These are phyloP conservation scores for Amanita fuliginea DNA, from an alignment of 768 basidiomycete species.

Conservation along the genomic window DNA sequence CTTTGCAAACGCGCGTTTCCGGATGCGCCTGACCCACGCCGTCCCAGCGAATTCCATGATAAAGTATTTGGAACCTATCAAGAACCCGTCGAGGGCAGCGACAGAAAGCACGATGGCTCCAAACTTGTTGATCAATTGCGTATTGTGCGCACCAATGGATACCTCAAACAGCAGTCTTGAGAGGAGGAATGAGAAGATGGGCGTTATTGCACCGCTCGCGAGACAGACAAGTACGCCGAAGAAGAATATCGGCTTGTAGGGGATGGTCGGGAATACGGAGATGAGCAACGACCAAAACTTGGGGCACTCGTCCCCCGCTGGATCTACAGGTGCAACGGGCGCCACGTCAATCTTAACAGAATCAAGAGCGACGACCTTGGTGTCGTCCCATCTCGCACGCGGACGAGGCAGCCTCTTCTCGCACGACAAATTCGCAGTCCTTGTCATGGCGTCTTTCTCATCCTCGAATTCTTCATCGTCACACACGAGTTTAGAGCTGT, in stretches of 20 bases:
- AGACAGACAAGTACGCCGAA: slow-evolving; percentile 63
- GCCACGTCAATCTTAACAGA: slow-evolving; percentile 15
- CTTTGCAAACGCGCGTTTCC: slow-evolving; percentile 40
- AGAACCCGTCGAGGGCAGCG: slow-evolving; percentile 65
- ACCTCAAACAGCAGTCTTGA: slow-evolving; percentile 72
- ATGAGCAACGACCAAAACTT: slow-evolving; percentile 37
- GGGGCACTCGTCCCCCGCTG: slow-evolving; percentile 1
- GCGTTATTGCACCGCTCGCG: slow-evolving; percentile 75
- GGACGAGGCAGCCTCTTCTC: slow-evolving; percentile 13
- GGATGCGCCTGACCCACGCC: slow-evolving; percentile 62
- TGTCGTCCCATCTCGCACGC: slow-evolving; percentile 16
- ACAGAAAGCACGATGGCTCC: slow-evolving; percentile 65
- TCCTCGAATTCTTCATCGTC: slow-evolving; percentile 23
- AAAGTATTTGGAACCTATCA: slow-evolving; percentile 69
- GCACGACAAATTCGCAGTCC: slow-evolving; percentile 26
- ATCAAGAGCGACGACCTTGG: slow-evolving; percentile 12
- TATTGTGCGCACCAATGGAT: slow-evolving; percentile 56
- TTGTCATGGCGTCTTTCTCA: slow-evolving; percentile 32
- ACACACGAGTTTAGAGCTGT: slow-evolving; percentile 9
- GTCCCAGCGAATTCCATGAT: slow-evolving; percentile 68
- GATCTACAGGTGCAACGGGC: not conserved
- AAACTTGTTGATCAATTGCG: slow-evolving; percentile 51
- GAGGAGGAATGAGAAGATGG: slow-evolving; percentile 85
- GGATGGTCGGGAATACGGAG: slow-evolving; percentile 58
- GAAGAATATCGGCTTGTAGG: slow-evolving; percentile 58